Evolutionary conservation across 768 basidiomycete genomes (phyloP), one percentile per base, ranked within the genome.

Genomic region (Floccularia luteovirens): DNA sequence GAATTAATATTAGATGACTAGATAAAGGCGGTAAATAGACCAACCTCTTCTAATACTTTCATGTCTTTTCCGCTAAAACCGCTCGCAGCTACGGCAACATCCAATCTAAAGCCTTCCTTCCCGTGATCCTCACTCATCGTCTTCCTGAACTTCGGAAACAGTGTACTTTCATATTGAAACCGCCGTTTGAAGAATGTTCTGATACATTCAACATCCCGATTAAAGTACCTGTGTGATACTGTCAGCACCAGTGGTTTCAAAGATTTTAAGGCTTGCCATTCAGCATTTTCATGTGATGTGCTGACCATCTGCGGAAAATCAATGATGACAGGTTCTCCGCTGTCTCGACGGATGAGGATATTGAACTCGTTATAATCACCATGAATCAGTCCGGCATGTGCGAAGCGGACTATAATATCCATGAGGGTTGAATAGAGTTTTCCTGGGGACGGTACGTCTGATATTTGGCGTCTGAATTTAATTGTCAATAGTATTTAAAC

Each of bases 221-320:
- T 94, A 65, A 99, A 99, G 65, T 96, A 99, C 90, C 93, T 94
- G 46, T 42, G 43, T n/a, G 21, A 47, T n/a, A n/a, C n/a, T n/a
- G n/a, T n/a, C n/a, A n/a, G n/a, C n/a, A n/a, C n/a, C n/a, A n/a
- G n/a, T n/a, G n/a, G n/a, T n/a, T n/a, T 10, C 14, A n/a, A 34
- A 34, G 39, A 43, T 44, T 40, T 43, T 36, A 31, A 43, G 32
- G 48, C 79, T 59, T 50, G 91, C 90, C 86, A 96, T 66, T 98
- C 96, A 4, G 96, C 96, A 57, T 99, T 96, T 52, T 80, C 78
- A 49, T 99, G 96, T 34, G 91, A 87, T 20, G 89, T 93, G 69
- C 87, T 90, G 61, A 98, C 90, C 94, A 98, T 97, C 66, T 99
- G 96, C 5, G 96, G 96, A 58, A 99, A 99, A 66, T 99, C 96